Base-by-base conservation (phyloP, 1,284 basidiomycete genomes). In the Rhodotorula sp. region DNA sequence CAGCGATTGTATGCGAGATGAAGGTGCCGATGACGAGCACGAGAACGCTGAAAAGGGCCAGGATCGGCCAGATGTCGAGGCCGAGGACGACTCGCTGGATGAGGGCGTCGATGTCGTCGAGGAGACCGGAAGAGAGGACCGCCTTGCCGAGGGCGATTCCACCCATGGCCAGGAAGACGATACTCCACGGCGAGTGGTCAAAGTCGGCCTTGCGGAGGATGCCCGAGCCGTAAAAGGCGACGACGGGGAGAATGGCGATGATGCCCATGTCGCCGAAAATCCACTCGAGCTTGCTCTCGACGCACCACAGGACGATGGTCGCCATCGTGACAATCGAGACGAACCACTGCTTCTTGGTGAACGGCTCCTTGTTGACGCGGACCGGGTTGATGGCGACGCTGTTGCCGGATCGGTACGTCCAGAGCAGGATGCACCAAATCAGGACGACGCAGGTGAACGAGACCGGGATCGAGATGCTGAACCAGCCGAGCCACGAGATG, bases 151-250 rank as follows among this genome's bases (percentile, higher is more conserved):
- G 86, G 0, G 94, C 93, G 63, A 98, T 95, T 48, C 96, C 95
- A 26, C 96, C 95, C 95, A 99, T 99, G n/a, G 93, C 93, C 17
- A 78, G 69, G 72, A 78, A 79, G 58, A 95, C 93, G 72, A 96
- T 94, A 1, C 90, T 90, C 93, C 93, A 96, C 71, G 78, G 77
- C 59, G 76, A 78, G 60, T 78, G 77, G 51, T 78, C 93, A 81
- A 96, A 96, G 81, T 96, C 93, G 77, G 94, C 91, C 88, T 98
- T 98, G 78, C 93, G 93, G 66, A 99, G 83, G 18, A 98, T 88
- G 5, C 93, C 93, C 0, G 94, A 93, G 4, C 91, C 91, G 81
- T 99, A 99, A 84, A 98, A 98, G 14, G 91, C 88, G 6, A 98
- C 85, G 70, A 99, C 86, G 0, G 95, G 96, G 49, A 99, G 85